Percentiles rank a stretch among this genome's conserved stretches.
Conservation (phyloP, 176 grass and related monocot species). For the Raddia guianensis region DNA sequence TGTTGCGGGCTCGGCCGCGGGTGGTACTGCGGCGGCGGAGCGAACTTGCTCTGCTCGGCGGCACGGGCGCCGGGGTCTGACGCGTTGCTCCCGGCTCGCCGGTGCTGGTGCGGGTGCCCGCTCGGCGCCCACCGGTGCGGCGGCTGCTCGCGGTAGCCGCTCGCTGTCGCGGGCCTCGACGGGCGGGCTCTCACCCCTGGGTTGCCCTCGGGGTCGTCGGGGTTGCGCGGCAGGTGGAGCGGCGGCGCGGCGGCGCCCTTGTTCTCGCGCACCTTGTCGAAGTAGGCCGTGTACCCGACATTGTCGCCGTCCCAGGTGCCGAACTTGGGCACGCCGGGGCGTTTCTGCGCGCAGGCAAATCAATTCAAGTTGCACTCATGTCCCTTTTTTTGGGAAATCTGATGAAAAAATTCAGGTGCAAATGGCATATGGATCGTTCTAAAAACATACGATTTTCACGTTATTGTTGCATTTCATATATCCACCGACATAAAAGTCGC, state of each 20-base stretch:
- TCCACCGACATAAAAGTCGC: too few relatives aligned
- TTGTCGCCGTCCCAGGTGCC: constrained; percentile 69
- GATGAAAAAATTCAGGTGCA: background rate
- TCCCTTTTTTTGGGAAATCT: background rate
- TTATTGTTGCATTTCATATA: too few relatives aligned
- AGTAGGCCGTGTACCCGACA: constrained; percentile 75
- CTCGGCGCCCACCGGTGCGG: background rate
- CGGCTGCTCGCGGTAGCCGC: constrained; percentile 5
- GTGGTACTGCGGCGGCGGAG: constrained; percentile 53
- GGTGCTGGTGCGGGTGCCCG: constrained; percentile 8
- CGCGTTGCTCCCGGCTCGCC: constrained; percentile 26
- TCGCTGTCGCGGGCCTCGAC: constrained; percentile 28
- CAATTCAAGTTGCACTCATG: background rate
- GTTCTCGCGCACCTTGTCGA: constrained; percentile 64
- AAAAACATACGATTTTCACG: too few relatives aligned
- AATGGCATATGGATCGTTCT: background rate
- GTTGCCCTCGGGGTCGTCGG: constrained; percentile 49
- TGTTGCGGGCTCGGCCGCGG: background rate
- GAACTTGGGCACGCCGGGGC: constrained; percentile 68
- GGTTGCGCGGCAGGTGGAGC: constrained; percentile 43
- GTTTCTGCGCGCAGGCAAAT: constrained; percentile 47
- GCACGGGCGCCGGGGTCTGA: constrained; percentile 17
- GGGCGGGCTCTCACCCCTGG: background rate
- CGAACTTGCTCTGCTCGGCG: constrained; percentile 50
- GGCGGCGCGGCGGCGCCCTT: constrained; percentile 61